Conservation (phyloP, 306 rosid species). For the peach (Prunus persica) region DNA sequence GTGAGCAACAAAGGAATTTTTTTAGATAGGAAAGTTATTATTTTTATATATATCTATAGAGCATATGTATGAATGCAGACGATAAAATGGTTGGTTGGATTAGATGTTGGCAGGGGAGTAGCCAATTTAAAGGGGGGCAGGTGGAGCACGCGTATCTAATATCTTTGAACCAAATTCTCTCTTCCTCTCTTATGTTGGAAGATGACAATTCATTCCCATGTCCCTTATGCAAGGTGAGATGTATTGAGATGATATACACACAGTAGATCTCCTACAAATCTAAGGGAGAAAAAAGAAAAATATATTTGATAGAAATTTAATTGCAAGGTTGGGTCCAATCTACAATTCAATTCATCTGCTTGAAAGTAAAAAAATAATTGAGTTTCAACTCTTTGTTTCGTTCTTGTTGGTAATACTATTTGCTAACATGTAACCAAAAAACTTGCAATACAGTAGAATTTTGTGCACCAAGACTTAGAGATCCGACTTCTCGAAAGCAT, state of each 20-base stretch:
- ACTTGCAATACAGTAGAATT: no score
- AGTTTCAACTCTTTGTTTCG: background rate
- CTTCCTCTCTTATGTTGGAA: conserved; percentile 5
- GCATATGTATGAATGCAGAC: conserved; percentile 16
- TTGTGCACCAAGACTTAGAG: no score
- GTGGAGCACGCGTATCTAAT: conserved; percentile 13
- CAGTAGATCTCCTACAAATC: background rate
- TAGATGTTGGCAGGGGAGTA: conserved; percentile 22
- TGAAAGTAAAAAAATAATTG: background rate
- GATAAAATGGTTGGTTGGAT: conserved; percentile 32
- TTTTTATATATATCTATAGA: background rate
- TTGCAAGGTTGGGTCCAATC: conserved; percentile 2
- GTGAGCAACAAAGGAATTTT: conserved; percentile 8
- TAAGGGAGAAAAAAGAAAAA: background rate
- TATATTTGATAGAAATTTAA: background rate
- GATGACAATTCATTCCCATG: conserved; percentile 21
- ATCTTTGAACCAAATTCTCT: conserved; percentile 19
- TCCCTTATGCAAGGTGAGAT: conserved; percentile 32
- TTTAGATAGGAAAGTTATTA: background rate
- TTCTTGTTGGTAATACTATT: background rate
- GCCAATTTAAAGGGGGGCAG: conserved; percentile 31
- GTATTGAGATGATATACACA: conserved; percentile 8
- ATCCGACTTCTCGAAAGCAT: no score
- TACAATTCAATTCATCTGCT: background rate
- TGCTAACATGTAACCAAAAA: background rate